Evolutionary conservation across 1,139 yeast genomes (phyloP).

Genomic region (Candida labiduridarum): DNA sequence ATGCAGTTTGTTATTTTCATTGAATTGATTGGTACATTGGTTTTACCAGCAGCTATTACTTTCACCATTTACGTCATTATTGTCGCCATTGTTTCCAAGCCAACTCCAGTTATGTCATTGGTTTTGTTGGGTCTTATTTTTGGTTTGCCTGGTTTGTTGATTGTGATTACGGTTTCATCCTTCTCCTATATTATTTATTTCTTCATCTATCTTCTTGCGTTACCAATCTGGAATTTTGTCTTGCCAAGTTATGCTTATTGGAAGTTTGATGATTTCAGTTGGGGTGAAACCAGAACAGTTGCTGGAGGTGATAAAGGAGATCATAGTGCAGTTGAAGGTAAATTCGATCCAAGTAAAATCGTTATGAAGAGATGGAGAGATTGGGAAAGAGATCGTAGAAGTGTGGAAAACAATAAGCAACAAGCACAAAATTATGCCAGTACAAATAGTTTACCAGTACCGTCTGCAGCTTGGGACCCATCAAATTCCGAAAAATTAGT

Average conservation of each 20-base stretch:
- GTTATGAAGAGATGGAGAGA: slow-evolving; percentile 94
- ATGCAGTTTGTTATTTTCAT: slow-evolving; percentile 93
- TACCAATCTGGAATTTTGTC: slow-evolving; percentile 94
- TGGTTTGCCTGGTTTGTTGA: slow-evolving; percentile 87
- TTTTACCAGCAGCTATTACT: slow-evolving; percentile 87
- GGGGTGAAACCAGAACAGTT: slow-evolving; percentile 96
- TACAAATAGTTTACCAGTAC: slow-evolving; percentile 31
- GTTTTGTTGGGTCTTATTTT: slow-evolving; percentile 78
- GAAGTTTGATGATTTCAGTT: slow-evolving; percentile 97
- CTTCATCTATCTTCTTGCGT: slow-evolving; percentile 74
- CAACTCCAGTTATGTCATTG: slow-evolving; percentile 83
- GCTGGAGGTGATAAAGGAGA: slow-evolving; percentile 69
- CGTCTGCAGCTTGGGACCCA: slow-evolving; percentile 55
- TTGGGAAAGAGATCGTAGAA: slow-evolving; percentile 70
- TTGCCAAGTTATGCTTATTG: slow-evolving; percentile 88
- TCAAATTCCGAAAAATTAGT: slow-evolving; percentile 30
- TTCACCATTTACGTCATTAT: slow-evolving; percentile 84
- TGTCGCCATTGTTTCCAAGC: slow-evolving; percentile 72
- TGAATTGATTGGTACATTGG: slow-evolving; percentile 88
- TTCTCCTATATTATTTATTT: slow-evolving; percentile 80
- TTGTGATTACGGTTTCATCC: slow-evolving; percentile 86
- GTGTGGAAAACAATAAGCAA: slow-evolving; percentile 21
- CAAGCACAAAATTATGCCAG: slow-evolving; percentile 3
- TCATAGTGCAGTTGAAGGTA: slow-evolving; percentile 75
- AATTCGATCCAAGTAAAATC: slow-evolving; percentile 85